Evolutionary conservation across 1,139 yeast species (phyloP).

Genomic region (Blastobotrys petasosporus): DNA sequence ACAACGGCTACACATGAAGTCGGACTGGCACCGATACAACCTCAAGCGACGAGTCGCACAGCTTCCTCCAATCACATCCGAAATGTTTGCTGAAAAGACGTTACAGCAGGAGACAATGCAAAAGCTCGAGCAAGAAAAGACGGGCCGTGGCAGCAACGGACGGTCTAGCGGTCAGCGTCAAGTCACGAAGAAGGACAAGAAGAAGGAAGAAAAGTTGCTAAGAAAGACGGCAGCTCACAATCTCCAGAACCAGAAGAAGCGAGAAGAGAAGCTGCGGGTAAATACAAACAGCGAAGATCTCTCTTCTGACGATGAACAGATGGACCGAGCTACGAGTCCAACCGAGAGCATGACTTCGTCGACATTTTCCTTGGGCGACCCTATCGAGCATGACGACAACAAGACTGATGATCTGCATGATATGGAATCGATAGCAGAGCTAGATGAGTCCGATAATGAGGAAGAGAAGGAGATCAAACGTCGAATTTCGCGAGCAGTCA

Average conservation of each 20-base stretch:
- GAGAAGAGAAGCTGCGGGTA: not conserved
- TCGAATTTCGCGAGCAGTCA: constrained; percentile 44
- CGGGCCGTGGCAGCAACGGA: constrained; percentile 33
- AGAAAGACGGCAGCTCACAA: constrained; percentile 20
- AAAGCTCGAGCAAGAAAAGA: constrained; percentile 40
- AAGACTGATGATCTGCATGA: constrained; percentile 10
- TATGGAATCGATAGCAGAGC: constrained; percentile 4
- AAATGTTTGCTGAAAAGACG: constrained; percentile 74
- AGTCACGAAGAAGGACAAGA: constrained; percentile 35
- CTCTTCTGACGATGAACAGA: constrained; percentile 10
- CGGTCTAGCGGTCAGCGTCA: constrained; percentile 30
- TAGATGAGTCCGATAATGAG: constrained; percentile 22
- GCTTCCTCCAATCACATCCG: constrained; percentile 72
- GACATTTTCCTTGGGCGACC: constrained; percentile 60
- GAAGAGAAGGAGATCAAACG: constrained; percentile 32
- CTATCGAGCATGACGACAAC: constrained; percentile 26
- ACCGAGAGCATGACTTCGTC: constrained; percentile 48
- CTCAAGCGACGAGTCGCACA: constrained; percentile 87
- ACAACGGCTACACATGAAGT: constrained; percentile 89
- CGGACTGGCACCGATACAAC: constrained; percentile 94
- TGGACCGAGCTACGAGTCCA: constrained; percentile 20
- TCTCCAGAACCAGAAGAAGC: constrained; percentile 5
- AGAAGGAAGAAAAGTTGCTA: constrained; percentile 31
- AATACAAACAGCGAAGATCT: constrained; percentile 9
- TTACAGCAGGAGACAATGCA: constrained; percentile 37